Percentiles rank a stretch among this genome's conserved stretches.
phyloP scores from a whole-genome alignment of 371 early-diverging fungal genomes.

The Apophysomyces ossiformis region DNA sequence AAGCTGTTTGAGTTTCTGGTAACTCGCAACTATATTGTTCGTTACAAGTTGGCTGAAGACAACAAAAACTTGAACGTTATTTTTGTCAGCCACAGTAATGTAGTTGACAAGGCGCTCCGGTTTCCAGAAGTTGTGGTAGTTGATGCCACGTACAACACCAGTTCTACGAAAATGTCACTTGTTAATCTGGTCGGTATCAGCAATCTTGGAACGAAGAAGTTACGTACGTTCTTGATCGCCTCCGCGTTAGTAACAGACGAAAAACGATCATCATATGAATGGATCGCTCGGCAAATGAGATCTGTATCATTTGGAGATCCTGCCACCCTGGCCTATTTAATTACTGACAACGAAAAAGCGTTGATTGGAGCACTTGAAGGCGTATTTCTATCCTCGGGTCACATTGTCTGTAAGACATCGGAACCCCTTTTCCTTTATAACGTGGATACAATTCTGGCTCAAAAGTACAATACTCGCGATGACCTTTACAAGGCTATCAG shows the following conservation, averaged over 20 bases:
- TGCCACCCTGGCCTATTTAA: not conserved
- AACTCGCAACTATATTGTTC: not conserved
- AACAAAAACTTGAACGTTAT: not conserved
- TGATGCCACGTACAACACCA: conserved; percentile 46
- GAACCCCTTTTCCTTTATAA: too few species aligned
- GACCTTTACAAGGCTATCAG: too few species aligned
- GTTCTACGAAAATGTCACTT: conserved; percentile 56
- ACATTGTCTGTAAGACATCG: not conserved
- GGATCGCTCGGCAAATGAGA: not conserved
- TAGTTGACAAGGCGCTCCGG: not conserved
- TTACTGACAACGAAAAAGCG: conserved; percentile 9
- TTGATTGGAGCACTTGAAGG: not conserved
- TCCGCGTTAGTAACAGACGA: not conserved
- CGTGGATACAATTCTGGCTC: too few species aligned
- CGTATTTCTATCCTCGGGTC: not conserved
- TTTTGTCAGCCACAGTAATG: not conserved
- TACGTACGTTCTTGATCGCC: conserved; percentile 3
- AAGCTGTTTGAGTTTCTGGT: not conserved
- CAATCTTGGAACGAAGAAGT: not conserved
- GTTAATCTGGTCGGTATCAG: conserved; percentile 20
- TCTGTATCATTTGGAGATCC: not conserved
- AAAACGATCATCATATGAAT: not conserved
- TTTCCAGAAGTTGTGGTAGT: conserved; percentile 30
- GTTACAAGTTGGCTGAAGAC: not conserved
- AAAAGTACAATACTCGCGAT: too few species aligned